Evolutionary conservation across 2,329 filamentous ascomycete genomes (phyloP), one percentile per base, ranked within the genome.

Genomic region (Fusarium nelsonii): DNA sequence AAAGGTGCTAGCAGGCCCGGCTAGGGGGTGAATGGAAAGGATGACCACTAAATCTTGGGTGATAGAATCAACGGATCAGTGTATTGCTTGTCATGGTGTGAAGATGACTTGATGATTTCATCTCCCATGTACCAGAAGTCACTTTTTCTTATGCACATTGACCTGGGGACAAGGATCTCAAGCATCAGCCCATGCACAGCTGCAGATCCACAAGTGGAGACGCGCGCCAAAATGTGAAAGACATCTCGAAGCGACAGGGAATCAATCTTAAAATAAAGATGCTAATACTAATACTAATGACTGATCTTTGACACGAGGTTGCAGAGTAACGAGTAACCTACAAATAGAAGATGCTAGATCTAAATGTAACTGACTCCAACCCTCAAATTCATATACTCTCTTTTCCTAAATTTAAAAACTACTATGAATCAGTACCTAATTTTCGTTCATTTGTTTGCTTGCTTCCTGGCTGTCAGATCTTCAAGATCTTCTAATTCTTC

Each of bases 101-200:
- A 32, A 45, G 18, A 15, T 28, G 34, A 7, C 12, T 51, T 18
- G 26, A 40, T 28, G n/a, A 16, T 48, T 48, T 54, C n/a, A 16
- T 45, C 30, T 20, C 14, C 10, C 12, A 2, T 18, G 10, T 16
- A 4, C n/a, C n/a, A 11, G 14, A 14, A 28, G 48, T 51, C 26
- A 26, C n/a, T 23, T 15, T 51, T 51, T 54, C 16, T 36, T 37
- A 46, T 48, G 32, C 11, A 15, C 30, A 11, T 16, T 8, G 32
- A 37, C 43, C 16, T 36, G 10, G 40, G 39, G 40, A 37, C 67
- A 69, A 52, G 66, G 67, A 69, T 67, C 23, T 26, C 16, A 23
- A 30, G 23, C 32, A 59, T 68, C 67, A 70, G 67, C 67, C 67
- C 52, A 69, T 68, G 67, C 66, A 62, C 66, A 69, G 55, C 56